Base-by-base conservation (phyloP, 371 early-diverging fungal genomes). In the Smittium mucronatum region DNA sequence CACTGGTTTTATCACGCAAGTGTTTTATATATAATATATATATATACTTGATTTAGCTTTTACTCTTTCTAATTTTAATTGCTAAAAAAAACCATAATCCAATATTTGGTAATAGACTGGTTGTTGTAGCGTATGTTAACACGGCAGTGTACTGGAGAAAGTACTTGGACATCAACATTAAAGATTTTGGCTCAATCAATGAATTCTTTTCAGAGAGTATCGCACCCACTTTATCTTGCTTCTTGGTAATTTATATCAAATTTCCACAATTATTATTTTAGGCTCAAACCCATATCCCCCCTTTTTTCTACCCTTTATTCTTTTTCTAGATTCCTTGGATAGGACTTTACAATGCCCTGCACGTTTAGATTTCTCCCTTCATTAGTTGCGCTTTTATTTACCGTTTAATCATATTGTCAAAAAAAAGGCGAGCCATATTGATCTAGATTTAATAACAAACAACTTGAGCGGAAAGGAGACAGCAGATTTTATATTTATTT, bases 91-190 rank as follows among this genome's bases (percentile, higher is more conserved):
- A n/a, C n/a, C n/a, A n/a, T n/a, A n/a, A n/a, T n/a, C n/a, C n/a
- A n/a, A n/a, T n/a, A n/a, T n/a, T n/a, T n/a, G n/a, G n/a, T n/a
- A n/a, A n/a, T 26, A 59, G 59, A n/a, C 26, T 59, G 2, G 2
- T 59, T 8, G 16, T 28, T 5, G 59, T 59, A 21, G 15, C 8
- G 28, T 59, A 59, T 59, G 15, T 59, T 59, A 28, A n/a, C 15
- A 59, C 28, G 5, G 59, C n/a, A 21, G 5, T 28, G 26, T 59
- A 59, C 26, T 59, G 59, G 59, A 59, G 28, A 59, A 59, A 28
- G n/a, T 59, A 59, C 26, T 26, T 59, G 26, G 59, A 28, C n/a
- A 59, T 59, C 26, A 59, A 59, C 59, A 59, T 59, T 26, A n/a
- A 15, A 16, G 59, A 59, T 5, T 59, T 59, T 59, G 59, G 59